Conservation (phyloP, 2,329 filamentous ascomycete species). For the Sclerotinia spermophila region DNA sequence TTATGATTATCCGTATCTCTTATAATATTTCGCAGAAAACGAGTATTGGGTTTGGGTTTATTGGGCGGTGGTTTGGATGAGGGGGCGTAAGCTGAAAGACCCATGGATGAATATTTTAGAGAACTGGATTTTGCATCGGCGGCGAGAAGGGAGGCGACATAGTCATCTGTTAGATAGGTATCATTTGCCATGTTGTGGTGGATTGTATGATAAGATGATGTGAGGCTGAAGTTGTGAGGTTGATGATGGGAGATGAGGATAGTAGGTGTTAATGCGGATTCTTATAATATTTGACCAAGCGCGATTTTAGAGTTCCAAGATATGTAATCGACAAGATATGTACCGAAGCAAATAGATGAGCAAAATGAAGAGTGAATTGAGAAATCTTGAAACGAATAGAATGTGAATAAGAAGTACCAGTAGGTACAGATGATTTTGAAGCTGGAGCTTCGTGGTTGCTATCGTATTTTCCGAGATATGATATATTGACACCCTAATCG, state of each 20-base stretch:
- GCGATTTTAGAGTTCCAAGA: too few species aligned
- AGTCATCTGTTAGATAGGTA: slow-evolving; percentile 63
- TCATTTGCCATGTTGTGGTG: slow-evolving; percentile 9
- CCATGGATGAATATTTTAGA: slow-evolving; percentile 69
- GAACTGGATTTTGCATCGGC: slow-evolving; percentile 74
- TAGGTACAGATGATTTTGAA: neutral
- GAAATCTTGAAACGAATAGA: neutral
- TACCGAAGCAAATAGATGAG: neutral
- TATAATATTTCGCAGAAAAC: slow-evolving; percentile 84
- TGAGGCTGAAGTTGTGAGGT: neutral
- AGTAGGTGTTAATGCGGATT: neutral
- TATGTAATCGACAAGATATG: neutral
- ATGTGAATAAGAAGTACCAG: neutral
- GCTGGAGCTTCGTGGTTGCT: slow-evolving; percentile 6
- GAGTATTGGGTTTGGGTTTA: slow-evolving; percentile 84
- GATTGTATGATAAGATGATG: neutral
- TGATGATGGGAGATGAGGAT: neutral
- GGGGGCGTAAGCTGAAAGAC: slow-evolving; percentile 63
- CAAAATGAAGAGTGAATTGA: neutral
- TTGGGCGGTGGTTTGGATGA: slow-evolving; percentile 48
- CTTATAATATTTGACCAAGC: neutral
- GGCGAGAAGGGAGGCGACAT: slow-evolving; percentile 73
- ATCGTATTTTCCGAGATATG: neutral
- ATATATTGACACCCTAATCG: neutral
- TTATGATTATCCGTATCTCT: slow-evolving; percentile 88